phyloP scores from a whole-genome alignment of 2,329 filamentous ascomycete genomes.

The Didymella keratinophila region DNA sequence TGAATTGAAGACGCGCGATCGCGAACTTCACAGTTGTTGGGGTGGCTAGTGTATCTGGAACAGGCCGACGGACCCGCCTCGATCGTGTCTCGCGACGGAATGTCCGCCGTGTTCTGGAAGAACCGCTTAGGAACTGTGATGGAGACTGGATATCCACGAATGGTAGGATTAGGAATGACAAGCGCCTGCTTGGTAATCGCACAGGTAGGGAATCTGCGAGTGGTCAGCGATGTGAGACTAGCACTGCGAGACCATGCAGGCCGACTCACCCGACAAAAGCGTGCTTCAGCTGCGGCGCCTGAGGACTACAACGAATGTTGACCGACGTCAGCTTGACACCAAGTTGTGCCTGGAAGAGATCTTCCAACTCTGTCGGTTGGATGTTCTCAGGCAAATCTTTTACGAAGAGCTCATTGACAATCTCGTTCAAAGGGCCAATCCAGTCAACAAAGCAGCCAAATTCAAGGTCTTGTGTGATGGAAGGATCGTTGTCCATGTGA shows the following conservation, averaged over 20 bases:
- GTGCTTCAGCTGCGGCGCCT: slow-evolving; percentile 19
- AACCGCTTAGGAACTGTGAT: slow-evolving; percentile 36
- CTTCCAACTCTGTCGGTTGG: slow-evolving; percentile 22
- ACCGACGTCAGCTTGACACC: slow-evolving; percentile 19
- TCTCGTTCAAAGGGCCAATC: slow-evolving; percentile 42
- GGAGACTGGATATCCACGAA: slow-evolving; percentile 22
- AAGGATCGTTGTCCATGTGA: slow-evolving; percentile 24
- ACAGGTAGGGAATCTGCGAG: slow-evolving; percentile 24
- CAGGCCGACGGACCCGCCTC: slow-evolving; percentile 3
- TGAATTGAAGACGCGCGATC: slow-evolving; percentile 2
- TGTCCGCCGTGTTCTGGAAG: slow-evolving; percentile 23
- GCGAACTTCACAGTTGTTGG: slow-evolving; percentile 7
- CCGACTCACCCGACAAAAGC: slow-evolving; percentile 32
- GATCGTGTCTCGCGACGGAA: neutral
- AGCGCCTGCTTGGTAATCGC: slow-evolving; percentile 29
- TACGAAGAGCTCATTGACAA: slow-evolving; percentile 40
- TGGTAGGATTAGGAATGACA: slow-evolving; percentile 14
- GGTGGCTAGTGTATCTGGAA: slow-evolving; percentile 7
- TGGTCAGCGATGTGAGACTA: slow-evolving; percentile 16
- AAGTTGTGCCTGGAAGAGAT: slow-evolving; percentile 28
- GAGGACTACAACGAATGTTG: slow-evolving; percentile 1
- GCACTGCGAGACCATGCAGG: neutral
- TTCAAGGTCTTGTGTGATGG: slow-evolving; percentile 28
- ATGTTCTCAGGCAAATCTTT: slow-evolving; percentile 32
- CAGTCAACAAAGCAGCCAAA: slow-evolving; percentile 37